A percentile compares a stretch with the other conserved stretches of the same genome.
Conservation (phyloP, 129 eudicot species). For the Helianthus tuberosus region DNA sequence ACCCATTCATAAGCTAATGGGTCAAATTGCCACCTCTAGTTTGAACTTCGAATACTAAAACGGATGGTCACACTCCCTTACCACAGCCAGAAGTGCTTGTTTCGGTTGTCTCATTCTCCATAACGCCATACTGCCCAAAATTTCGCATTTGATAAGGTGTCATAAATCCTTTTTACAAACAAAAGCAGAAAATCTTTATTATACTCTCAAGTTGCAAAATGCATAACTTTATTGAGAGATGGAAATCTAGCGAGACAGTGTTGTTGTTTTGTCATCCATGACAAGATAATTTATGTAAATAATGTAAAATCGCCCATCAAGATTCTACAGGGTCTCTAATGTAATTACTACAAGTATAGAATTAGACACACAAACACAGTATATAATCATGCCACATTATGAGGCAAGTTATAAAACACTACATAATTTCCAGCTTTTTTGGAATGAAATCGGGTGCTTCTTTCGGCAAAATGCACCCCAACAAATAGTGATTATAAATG, state of each 20-base stretch:
- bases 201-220: slow-evolving; percentile 12
- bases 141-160: slow-evolving; percentile 47
- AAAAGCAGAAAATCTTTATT: slow-evolving; percentile 30
- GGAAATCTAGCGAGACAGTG: not conserved
- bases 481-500: not conserved
- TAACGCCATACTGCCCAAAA: slow-evolving; percentile 89
- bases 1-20: not conserved
- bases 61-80: slow-evolving; percentile 38
- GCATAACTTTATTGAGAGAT: not conserved
- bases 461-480: not conserved
- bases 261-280: not conserved
- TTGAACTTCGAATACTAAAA: not conserved
- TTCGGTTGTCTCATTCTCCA: slow-evolving; percentile 91
- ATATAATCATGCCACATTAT: not conserved
- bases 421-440: not conserved
- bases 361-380: not conserved
- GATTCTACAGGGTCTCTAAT: not conserved
- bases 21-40: not conserved
- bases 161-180: slow-evolving; percentile 47
- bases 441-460: not conserved
- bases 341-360: not conserved
- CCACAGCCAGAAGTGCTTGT: slow-evolving; percentile 99
- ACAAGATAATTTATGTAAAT: not conserved
- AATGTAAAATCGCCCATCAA: not conserved
- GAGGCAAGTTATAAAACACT: not conserved